Evolutionary conservation across 177 flowering plant genomes (phyloP), one percentile per base, ranked within the genome.

Genomic region (Viscum album): DNA sequence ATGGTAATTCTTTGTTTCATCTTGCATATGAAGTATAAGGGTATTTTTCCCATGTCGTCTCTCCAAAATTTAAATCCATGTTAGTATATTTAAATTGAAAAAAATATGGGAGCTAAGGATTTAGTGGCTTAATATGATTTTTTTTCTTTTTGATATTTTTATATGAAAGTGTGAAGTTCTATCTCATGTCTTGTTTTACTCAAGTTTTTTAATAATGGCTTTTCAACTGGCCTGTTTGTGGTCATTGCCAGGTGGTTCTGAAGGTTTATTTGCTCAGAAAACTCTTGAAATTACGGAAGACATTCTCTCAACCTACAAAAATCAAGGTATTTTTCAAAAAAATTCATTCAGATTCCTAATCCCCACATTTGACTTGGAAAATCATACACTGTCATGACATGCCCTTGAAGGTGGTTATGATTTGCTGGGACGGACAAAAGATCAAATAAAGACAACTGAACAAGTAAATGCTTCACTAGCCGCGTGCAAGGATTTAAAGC

Each of bases 381-480:
- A 39, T 17, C 45, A 8, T 39, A 39, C 12, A 39, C 45, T 17
- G 62, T 58, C 17, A 31, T 19, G 1, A 37, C 60, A 68, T 26
- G 52, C 50, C 71, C 74, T 37, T 73, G 70, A 71, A 94, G 99
- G 99, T 85, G 99, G 99, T 75, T 95, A 92, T 80, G 99, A 95
- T 79, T 70, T 95, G 82, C 84, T 95, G 69, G 99, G 97, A 73
- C 81, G 97, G 64, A 92, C 99, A 60, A 85, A 85, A 73, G 97
- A 92, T 83, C 99, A 92, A 75, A 92, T 95, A 52, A 86, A 96
- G 78, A 87, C 99, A 66, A 86, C 87, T n/a, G 99, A 95, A 76
- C 99, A 95, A 79, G 99, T 95, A 39, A 88, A 88, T 80, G 92
- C 96, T 79, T 85, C 99, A 70, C 74, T 95, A 45, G 71, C 78